Evolutionary conservation across 148 eudicot genomes (phyloP), one percentile per base, ranked within the genome.

Genomic region (Diospyros lotus): DNA sequence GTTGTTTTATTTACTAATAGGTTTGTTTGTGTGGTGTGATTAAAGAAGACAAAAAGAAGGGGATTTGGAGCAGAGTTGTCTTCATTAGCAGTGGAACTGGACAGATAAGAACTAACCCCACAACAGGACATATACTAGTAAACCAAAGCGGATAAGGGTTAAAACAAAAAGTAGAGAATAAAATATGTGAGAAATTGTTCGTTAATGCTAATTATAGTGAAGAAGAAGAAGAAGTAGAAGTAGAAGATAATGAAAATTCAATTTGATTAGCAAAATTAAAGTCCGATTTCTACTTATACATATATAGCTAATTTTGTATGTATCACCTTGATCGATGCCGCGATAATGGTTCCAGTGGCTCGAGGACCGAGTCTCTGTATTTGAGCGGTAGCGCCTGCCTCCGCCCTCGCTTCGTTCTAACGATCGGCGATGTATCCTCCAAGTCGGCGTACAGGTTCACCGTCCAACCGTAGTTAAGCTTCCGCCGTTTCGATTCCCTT

Each of bases 341-440:
- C 41, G 64, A 61, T 42, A 61, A 38, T n/a, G 48, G 52, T 66
- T 66, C 44, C 51, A 66, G 8, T 66, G 69, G 69, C 69, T 66
- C 50, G 69, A 66, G 18, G 8, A 66, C 52, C 51, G 69, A 66
- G 52, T 66, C 69, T 66, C 69, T 66, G 69, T 42, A 66, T n/a
- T 66, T 66, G 69, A 11, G 9, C 52, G 69, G 69, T 15, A 66
- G 48, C 40, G 44, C 52, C 52, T 45, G 48, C 15, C 51, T 42
- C 52, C 69, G 42, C 28, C 69, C 69, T 2, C 69, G 69, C 11
- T 45, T 66, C 69, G 69, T 42, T 66, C 28, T 9, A 15, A 66
- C 52, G 42, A 66, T 51, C 48, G 69, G 69, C 69, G 69, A 66
- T 66, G 5, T 13, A 2, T 42, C 18, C 52, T 66, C 69, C 8